Conservation (phyloP, 345 rosid species). For the Reutealis trisperma region DNA sequence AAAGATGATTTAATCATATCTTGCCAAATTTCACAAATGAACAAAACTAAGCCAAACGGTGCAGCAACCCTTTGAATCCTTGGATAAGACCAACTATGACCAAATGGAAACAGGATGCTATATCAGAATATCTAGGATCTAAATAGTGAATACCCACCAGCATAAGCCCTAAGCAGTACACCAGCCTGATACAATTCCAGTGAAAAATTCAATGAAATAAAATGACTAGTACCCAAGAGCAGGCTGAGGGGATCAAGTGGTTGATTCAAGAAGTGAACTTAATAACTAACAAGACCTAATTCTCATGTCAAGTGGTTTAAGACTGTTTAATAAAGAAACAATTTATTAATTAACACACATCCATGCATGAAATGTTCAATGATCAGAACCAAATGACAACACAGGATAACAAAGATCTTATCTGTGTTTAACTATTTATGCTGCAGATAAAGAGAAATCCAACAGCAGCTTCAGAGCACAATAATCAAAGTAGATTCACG, state of each 20-base stretch:
- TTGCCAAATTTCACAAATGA: background rate
- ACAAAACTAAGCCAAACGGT: background rate
- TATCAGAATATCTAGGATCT: background rate
- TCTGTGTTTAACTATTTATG: background rate
- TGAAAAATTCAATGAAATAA: background rate
- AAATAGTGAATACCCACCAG: background rate
- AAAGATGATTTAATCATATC: background rate
- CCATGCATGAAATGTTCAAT: background rate
- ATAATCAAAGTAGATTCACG: background rate
- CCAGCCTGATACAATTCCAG: background rate
- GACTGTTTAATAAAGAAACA: background rate
- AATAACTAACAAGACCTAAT: background rate
- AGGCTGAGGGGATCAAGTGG: background rate
- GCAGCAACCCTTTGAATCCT: slow-evolving; percentile 1
- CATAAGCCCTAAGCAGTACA: background rate
- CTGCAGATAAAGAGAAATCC: background rate
- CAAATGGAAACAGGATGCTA: background rate
- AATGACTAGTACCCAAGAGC: background rate
- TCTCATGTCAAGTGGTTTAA: background rate
- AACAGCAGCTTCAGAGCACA: background rate
- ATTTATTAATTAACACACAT: background rate
- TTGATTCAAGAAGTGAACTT: background rate
- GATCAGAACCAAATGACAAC: background rate
- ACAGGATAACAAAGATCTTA: background rate
- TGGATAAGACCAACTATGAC: background rate